Conservation (phyloP, 129 eudicot species). For the Sambucus nigra region DNA sequence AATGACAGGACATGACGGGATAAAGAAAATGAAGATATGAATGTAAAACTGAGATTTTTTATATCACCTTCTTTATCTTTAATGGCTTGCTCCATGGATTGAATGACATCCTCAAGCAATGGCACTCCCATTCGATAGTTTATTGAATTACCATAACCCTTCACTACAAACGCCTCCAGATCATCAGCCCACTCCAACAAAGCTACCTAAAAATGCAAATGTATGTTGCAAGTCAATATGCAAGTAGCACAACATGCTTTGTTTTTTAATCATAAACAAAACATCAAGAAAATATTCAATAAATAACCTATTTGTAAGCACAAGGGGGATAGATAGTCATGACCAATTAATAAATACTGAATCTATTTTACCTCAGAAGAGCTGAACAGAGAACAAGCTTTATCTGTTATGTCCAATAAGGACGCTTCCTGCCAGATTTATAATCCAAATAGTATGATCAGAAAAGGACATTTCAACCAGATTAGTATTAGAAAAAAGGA, state of each 20-base stretch:
- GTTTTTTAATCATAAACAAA: slow-evolving; percentile 2
- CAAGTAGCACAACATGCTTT: slow-evolving; percentile 1
- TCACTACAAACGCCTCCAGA: slow-evolving; percentile 70
- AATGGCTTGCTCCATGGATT: slow-evolving; percentile 87
- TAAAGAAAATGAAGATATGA: background rate
- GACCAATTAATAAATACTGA: background rate
- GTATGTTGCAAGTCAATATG: background rate
- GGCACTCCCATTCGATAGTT: slow-evolving; percentile 99
- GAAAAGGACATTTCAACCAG: background rate
- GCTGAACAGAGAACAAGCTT: slow-evolving; percentile 85
- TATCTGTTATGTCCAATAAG: slow-evolving; percentile 56
- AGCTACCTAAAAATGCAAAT: slow-evolving; percentile 37
- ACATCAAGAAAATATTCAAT: background rate
- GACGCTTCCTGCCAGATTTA: slow-evolving; percentile 64
- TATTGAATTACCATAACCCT: slow-evolving; percentile 89
- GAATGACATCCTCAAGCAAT: slow-evolving; percentile 71
- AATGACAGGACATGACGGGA: too few species aligned
- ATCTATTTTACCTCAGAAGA: slow-evolving; percentile 56
- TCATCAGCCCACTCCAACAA: slow-evolving; percentile 98
- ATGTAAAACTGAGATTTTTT: too few species aligned
- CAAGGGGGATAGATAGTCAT: too few species aligned
- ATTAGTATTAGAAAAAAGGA: background rate
- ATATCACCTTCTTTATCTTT: slow-evolving; percentile 72
- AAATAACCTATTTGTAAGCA: too few species aligned
- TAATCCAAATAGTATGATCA: slow-evolving; percentile 3